Evolutionary conservation across 768 basidiomycete genomes (phyloP).

Genomic region (Clathrus columnatus): DNA sequence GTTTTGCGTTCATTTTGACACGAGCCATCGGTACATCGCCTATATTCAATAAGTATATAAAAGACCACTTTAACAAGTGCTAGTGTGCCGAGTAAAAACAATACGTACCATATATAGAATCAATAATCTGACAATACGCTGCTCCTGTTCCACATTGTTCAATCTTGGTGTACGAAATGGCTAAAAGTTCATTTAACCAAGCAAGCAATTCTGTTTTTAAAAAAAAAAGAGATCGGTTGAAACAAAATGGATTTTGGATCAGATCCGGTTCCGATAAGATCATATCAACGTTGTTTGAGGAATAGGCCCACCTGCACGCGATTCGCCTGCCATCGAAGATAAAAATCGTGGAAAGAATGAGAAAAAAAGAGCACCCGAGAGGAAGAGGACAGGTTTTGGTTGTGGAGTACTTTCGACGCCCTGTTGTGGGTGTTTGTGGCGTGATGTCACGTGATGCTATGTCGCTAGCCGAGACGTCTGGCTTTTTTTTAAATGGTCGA

Average conservation of each 20-base stretch:
- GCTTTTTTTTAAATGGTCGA: no score
- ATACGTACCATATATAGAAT: conserved; percentile 92
- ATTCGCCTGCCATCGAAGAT: conserved; percentile 48
- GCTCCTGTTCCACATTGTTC: conserved; percentile 89
- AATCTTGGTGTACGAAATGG: conserved; percentile 85
- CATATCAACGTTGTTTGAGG: not conserved
- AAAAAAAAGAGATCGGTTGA: not conserved
- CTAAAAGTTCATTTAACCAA: conserved; percentile 93
- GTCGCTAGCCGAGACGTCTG: no score
- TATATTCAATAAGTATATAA: conserved; percentile 22
- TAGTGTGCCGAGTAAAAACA: conserved; percentile 17
- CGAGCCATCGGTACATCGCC: conserved; percentile 85
- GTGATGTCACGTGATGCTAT: no score
- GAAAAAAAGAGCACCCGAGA: conserved; percentile 6
- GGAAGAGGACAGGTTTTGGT: not conserved
- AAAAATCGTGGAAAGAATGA: conserved; percentile 15
- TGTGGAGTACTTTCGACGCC: no score
- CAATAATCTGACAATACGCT: conserved; percentile 91
- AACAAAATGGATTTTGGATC: no score
- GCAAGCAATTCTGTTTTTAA: conserved; percentile 54
- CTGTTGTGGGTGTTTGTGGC: no score
- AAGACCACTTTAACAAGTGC: not conserved
- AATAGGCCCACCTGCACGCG: conserved; percentile 40
- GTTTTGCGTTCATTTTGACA: conserved; percentile 94
- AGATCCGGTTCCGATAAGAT: not conserved